Percentiles rank a stretch among this genome's conserved stretches.
These are phyloP conservation scores for Leccinum imitatum DNA, from an alignment of 768 basidiomycete species.

Conservation along the genomic window DNA sequence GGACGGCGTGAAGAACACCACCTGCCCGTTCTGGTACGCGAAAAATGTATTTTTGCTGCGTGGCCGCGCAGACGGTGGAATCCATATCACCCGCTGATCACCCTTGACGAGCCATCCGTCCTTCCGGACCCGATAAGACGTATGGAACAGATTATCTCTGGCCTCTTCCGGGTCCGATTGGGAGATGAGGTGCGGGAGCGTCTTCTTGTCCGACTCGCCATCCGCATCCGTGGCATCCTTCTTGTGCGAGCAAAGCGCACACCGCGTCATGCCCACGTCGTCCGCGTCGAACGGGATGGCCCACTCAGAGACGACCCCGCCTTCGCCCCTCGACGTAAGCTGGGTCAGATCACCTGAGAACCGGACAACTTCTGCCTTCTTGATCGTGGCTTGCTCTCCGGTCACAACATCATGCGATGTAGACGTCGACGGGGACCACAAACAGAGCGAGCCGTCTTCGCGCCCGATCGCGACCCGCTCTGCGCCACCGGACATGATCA, in stretches of 20 bases:
- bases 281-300: conserved; percentile 4
- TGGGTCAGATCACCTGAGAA: conserved; percentile 12
- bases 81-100: conserved; percentile 18
- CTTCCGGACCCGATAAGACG: conserved; percentile 16
- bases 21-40: conserved; percentile 11
- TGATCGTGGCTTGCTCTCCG: conserved; percentile 5
- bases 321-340: conserved; percentile 1
- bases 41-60: conserved; percentile 6
- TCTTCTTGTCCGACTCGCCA: no score
- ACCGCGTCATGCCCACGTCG: neutral
- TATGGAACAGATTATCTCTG: conserved; percentile 7
- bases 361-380: conserved; percentile 3
- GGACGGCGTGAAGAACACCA: neutral
- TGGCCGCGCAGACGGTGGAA: conserved; percentile 5
- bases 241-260: no score
- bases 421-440: conserved; percentile 20
- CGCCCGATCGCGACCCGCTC: conserved; percentile 16
- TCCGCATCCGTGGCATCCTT: no score
- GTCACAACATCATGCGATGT: conserved; percentile 10
- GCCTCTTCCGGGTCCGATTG: conserved; percentile 10
- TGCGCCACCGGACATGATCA: neutral
- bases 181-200: conserved; percentile 8
- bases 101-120: conserved; percentile 23
- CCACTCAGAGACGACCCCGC: conserved; percentile 11
- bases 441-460: conserved; percentile 17